phyloP scores from a whole-genome alignment of 805 yeast species.

The Vanderwaltozyma yarrowii region DNA sequence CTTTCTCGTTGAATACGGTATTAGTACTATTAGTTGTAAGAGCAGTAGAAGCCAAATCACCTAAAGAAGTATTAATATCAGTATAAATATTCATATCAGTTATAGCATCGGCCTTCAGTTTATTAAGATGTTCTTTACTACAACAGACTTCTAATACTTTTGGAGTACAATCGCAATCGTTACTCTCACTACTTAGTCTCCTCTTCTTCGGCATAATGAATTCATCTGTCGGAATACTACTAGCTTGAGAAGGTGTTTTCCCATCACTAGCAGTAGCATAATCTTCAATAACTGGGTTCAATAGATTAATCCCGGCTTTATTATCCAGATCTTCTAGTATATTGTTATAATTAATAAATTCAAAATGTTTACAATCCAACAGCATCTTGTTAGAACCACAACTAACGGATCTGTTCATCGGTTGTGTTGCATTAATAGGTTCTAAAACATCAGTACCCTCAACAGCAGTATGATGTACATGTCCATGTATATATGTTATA shows the following conservation, averaged over 20 bases:
- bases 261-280: too few relatives aligned
- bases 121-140: slow-evolving; percentile 30
- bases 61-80: not conserved
- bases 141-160: slow-evolving; percentile 35
- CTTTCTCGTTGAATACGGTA: too few relatives aligned
- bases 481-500: slow-evolving; percentile 60
- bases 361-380: slow-evolving; percentile 33
- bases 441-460: too few relatives aligned
- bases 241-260: too few relatives aligned
- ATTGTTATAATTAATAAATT: slow-evolving; percentile 30
- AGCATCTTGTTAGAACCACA: slow-evolving; percentile 1
- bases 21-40: too few relatives aligned
- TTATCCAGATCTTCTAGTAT: too few relatives aligned
- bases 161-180: slow-evolving; percentile 27
- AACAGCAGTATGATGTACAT: slow-evolving; percentile 35
- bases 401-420: not conserved
- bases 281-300: too few relatives aligned
- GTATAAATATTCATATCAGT: not conserved
- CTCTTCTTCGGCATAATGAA: slow-evolving; percentile 1
- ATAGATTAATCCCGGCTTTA: too few relatives aligned
- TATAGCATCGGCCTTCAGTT: not conserved
- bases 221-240: not conserved
- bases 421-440: too few relatives aligned
- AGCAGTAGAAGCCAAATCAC: too few relatives aligned
- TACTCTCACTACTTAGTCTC: not conserved